phyloP scores from a whole-genome alignment of 2,329 filamentous ascomycete genomes.

The Clonostachys rhizophaga region DNA sequence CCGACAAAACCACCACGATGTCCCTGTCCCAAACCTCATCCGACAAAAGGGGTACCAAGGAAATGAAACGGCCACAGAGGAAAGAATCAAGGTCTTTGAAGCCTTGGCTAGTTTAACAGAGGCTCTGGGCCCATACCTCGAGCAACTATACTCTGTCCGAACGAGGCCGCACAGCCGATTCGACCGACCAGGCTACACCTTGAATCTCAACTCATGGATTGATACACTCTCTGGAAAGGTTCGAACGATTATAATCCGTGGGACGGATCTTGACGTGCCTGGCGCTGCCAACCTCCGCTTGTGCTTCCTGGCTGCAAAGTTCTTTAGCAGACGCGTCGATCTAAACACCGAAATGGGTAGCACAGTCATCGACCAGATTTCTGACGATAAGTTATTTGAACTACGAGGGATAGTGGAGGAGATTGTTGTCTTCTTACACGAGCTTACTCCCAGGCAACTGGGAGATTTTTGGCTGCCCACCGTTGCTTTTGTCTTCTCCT shows the following conservation, averaged over 20 bases:
- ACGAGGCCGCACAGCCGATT: neutral
- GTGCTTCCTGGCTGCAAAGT: conserved; percentile 31
- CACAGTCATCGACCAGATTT: conserved; percentile 2
- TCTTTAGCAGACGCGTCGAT: conserved; percentile 31
- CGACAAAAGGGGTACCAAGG: too few relatives aligned
- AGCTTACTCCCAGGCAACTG: conserved; percentile 25
- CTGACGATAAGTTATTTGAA: conserved; percentile 17
- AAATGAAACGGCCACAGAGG: conserved; percentile 7
- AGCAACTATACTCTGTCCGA: neutral
- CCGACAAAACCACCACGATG: conserved; percentile 31
- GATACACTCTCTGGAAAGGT: conserved; percentile 20
- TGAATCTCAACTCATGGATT: conserved; percentile 24
- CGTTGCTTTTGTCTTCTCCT: conserved; percentile 32
- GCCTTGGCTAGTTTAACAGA: conserved; percentile 30
- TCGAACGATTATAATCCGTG: conserved; percentile 23
- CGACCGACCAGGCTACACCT: conserved; percentile 13
- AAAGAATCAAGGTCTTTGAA: conserved; percentile 23
- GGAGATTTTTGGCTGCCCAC: conserved; percentile 36
- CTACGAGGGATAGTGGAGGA: conserved; percentile 30
- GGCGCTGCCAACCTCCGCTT: conserved; percentile 38
- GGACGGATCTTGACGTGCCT: conserved; percentile 20
- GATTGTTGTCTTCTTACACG: conserved; percentile 32
- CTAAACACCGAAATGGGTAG: conserved; percentile 18
- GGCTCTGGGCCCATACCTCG: neutral
- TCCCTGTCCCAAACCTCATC: conserved; percentile 20